These are phyloP conservation scores for Spirogloea muscicola DNA, from an alignment of 139 green algal genomes.

Conservation along the genomic window DNA sequence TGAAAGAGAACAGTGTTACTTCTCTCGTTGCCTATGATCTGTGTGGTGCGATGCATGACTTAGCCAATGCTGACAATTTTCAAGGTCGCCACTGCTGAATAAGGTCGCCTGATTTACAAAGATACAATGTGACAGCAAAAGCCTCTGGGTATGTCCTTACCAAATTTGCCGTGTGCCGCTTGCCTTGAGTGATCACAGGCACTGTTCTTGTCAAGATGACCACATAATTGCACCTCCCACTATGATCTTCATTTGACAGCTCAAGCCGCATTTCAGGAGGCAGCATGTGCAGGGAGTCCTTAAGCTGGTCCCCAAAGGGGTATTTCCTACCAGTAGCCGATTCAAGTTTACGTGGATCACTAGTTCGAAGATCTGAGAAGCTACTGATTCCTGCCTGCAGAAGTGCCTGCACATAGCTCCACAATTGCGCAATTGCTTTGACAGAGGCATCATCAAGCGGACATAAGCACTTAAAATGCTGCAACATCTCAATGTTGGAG, in stretches of 20 bases:
- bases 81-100: not conserved
- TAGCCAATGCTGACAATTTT: not conserved
- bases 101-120: not conserved
- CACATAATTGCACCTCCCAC: not conserved
- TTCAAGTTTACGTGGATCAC: slow-evolving; percentile 26
- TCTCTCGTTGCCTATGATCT: slow-evolving; percentile 12
- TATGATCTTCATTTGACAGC: not conserved
- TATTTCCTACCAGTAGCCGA: slow-evolving; percentile 29
- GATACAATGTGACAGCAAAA: not conserved
- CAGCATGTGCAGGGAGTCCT: slow-evolving; percentile 11
- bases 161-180: not conserved
- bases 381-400: slow-evolving; percentile 5
- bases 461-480: not conserved
- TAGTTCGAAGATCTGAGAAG: slow-evolving; percentile 4
- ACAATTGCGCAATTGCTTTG: not conserved
- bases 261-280: slow-evolving; percentile 1
- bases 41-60: not conserved
- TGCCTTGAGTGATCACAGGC: not conserved
- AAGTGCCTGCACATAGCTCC: slow-evolving; percentile 6
- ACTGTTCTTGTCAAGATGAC: not conserved
- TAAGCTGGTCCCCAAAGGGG: slow-evolving; percentile 36
- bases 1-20: not conserved
- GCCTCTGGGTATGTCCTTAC: not conserved
- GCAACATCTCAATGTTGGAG: too few relatives aligned
- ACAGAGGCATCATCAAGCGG: not conserved